Conservation (phyloP, 805 yeast genomes). For the Kluyveromyces aestuarii region DNA sequence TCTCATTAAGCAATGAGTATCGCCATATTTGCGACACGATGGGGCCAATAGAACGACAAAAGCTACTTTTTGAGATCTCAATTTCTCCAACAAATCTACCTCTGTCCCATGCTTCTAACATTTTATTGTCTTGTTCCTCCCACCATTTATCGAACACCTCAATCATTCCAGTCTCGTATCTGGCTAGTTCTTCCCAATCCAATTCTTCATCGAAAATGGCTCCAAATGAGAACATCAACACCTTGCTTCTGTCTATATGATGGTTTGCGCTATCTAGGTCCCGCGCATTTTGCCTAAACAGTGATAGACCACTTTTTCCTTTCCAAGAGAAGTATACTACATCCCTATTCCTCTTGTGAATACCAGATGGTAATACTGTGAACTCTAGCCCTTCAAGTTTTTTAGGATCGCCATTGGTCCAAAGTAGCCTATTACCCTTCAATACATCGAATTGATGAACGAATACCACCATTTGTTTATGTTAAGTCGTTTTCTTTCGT, state of each 20-base stretch:
- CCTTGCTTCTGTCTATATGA: conserved; percentile 33
- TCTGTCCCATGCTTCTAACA: conserved; percentile 11
- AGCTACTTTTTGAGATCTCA: conserved; percentile 12
- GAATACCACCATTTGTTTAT: conserved; percentile 13
- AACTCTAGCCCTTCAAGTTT: conserved; percentile 43
- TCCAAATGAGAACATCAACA: conserved; percentile 59
- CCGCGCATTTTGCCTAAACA: conserved; percentile 38
- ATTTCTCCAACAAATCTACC: conserved; percentile 6
- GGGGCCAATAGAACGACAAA: conserved; percentile 24
- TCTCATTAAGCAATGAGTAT: conserved; percentile 18
- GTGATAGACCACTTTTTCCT: conserved; percentile 30
- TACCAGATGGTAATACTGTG: conserved; percentile 61
- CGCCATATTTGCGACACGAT: conserved; percentile 28
- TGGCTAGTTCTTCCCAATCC: conserved; percentile 4
- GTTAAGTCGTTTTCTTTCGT: neutral
- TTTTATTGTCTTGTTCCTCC: conserved; percentile 3
- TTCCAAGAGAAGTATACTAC: conserved; percentile 43
- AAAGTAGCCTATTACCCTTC: conserved; percentile 23
- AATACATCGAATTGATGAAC: conserved; percentile 27
- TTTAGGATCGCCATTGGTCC: conserved; percentile 15
- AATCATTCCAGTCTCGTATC: conserved; percentile 14
- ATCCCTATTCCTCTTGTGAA: conserved; percentile 44
- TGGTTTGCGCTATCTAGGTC: conserved; percentile 12
- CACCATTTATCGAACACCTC: conserved; percentile 18
- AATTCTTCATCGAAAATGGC: conserved; percentile 40